Evolutionary conservation across 2,329 filamentous ascomycete genomes (phyloP).

Genomic region (Calonectria henricotiae): DNA sequence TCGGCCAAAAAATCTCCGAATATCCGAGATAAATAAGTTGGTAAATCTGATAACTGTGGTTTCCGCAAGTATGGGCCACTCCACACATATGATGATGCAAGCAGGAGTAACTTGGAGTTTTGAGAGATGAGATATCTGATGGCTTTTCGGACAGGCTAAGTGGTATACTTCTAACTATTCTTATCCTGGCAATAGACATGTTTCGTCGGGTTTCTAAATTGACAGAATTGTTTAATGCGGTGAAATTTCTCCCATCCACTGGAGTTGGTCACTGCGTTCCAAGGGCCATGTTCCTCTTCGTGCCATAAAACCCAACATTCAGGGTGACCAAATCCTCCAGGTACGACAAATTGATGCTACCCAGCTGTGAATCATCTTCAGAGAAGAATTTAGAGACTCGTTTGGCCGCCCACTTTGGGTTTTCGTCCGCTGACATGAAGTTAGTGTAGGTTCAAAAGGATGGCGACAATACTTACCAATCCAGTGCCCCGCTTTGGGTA

Average conservation of each 20-base stretch:
- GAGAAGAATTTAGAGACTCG: constrained; percentile 45
- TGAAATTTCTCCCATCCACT: background rate
- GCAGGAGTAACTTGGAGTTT: no score
- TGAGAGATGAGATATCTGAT: no score
- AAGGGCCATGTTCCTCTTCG: constrained; percentile 31
- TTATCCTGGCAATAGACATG: no score
- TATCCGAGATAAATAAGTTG: no score
- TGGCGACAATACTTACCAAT: constrained; percentile 43
- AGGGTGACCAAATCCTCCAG: constrained; percentile 45
- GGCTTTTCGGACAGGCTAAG: no score
- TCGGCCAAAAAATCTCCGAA: background rate
- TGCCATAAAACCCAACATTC: constrained; percentile 42
- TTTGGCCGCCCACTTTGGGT: constrained; percentile 45
- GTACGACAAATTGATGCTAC: constrained; percentile 40
- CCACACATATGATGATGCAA: no score
- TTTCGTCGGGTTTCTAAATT: no score
- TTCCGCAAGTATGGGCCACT: no score
- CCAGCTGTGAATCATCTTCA: constrained; percentile 21
- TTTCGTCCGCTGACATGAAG: constrained; percentile 45
- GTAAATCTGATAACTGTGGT: no score
- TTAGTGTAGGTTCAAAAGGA: background rate
- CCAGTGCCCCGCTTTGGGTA: constrained; percentile 53
- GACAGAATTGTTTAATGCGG: no score
- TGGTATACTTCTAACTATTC: no score
- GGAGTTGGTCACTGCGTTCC: background rate